phyloP scores from a whole-genome alignment of 805 yeast genomes.

The Hanseniaspora singularis region DNA sequence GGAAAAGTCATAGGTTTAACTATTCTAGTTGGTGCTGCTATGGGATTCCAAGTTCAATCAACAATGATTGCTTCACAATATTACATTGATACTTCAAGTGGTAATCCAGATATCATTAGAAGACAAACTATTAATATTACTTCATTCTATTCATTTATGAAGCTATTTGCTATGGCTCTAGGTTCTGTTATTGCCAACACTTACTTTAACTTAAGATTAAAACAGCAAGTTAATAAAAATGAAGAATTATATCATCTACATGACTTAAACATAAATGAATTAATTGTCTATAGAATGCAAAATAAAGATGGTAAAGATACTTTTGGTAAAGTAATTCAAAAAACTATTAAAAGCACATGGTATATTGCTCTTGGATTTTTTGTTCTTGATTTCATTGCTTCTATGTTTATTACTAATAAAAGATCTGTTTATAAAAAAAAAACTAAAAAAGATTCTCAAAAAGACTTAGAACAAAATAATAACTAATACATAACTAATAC shows the following conservation, averaged over 20 bases:
- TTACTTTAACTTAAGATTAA: slow-evolving; percentile 21
- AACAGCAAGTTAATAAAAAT: slow-evolving; percentile 17
- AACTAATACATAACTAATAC: background rate
- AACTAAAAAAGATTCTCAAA: background rate
- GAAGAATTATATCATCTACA: slow-evolving; percentile 9
- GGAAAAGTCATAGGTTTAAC: slow-evolving; percentile 29
- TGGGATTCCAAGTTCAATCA: slow-evolving; percentile 31
- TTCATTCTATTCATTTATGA: slow-evolving; percentile 22
- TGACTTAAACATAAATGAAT: slow-evolving; percentile 18
- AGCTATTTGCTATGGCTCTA: slow-evolving; percentile 22
- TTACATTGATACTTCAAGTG: slow-evolving; percentile 19
- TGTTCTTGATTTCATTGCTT: slow-evolving; percentile 19
- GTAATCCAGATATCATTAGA: slow-evolving; percentile 17
- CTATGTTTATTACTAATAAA: slow-evolving; percentile 20
- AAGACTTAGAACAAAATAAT: background rate
- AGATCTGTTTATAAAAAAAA: slow-evolving; percentile 5
- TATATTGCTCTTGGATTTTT: slow-evolving; percentile 21
- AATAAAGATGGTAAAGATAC: slow-evolving; percentile 19
- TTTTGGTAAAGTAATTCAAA: slow-evolving; percentile 18
- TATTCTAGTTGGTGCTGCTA: slow-evolving; percentile 31
- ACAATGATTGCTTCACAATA: slow-evolving; percentile 27
- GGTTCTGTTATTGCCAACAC: slow-evolving; percentile 23
- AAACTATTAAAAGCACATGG: slow-evolving; percentile 20
- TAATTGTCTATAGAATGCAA: slow-evolving; percentile 19
- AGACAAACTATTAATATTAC: slow-evolving; percentile 22